Evolutionary conservation across 352 stramenopile genomes (phyloP), one percentile per base, ranked within the genome.

Genomic region (Phytophthora brassicae): DNA sequence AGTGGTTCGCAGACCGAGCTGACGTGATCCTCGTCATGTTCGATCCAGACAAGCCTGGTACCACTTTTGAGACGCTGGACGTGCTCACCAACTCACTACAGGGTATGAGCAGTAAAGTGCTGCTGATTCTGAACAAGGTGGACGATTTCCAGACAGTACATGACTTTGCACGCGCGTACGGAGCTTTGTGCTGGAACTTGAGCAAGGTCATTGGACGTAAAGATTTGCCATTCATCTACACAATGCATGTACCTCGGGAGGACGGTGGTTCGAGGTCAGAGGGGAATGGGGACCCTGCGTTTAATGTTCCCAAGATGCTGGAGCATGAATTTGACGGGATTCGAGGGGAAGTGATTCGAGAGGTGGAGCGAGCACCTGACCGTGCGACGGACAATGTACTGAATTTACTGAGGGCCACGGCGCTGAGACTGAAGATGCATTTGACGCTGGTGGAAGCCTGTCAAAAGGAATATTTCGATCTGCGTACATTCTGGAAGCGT

Each of bases 21-120:
- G 86, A 95, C 57, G 84, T 95, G 35, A 90, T 95, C 48, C 68
- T 95, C 42, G 82, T 95, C 68, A 95, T 95, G 86, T 95, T 95
- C 48, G 86, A 95, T 58, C 86, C 86, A 3, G 86, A 95, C 67
- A 95, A 95, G 49, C 86, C 86, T 0, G 86, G 86, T 38, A 95
- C 86, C 26, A 95, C 86, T 1, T 95, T 95, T 51, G 86, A 95
- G 68, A 94, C 86, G 48, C 81, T 95, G 28, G 83, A 95, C 39
- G 86, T 95, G 58, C 74, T 95, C 48, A 95, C 86, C 14, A 84
- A 74, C 14, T 92, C 81, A 13, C 68, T 95, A 17, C 62, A 79
- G 17, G 83, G 85, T 0, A 78, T 94, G 46, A 89, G 81, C 39
- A 92, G 78, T 56, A 95, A 95, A 38, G 70, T 95, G 45, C 63